Conservation (phyloP, 2,329 filamentous ascomycete genomes). For the Fusarium humuli region DNA sequence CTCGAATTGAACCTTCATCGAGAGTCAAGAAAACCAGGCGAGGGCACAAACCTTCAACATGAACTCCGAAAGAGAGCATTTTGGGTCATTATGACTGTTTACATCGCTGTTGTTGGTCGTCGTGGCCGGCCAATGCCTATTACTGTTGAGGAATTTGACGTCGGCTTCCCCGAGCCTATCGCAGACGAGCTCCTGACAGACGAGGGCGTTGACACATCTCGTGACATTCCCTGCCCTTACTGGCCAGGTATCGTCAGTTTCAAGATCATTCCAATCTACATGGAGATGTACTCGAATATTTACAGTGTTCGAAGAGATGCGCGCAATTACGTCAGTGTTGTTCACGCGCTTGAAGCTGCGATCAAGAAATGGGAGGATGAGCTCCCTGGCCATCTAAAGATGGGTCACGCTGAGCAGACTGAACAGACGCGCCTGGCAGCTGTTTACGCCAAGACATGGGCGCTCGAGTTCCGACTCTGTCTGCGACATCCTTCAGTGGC, state of each 20-base stretch:
- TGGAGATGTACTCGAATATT: slow-evolving; percentile 81
- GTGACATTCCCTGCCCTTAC: slow-evolving; percentile 72
- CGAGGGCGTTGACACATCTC: slow-evolving; percentile 68
- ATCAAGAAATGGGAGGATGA: slow-evolving; percentile 71
- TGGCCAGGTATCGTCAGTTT: slow-evolving; percentile 74
- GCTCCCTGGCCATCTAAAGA: slow-evolving; percentile 70
- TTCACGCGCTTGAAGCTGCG: slow-evolving; percentile 74
- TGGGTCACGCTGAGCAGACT: slow-evolving; percentile 56
- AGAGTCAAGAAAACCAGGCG: slow-evolving; percentile 65
- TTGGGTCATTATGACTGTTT: slow-evolving; percentile 76
- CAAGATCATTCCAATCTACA: slow-evolving; percentile 73
- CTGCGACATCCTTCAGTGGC: slow-evolving; percentile 72
- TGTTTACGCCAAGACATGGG: slow-evolving; percentile 65
- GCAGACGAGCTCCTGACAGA: slow-evolving; percentile 77
- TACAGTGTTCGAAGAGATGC: slow-evolving; percentile 75
- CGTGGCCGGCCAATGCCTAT: slow-evolving; percentile 83
- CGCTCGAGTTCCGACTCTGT: slow-evolving; percentile 69
- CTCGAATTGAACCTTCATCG: slow-evolving; percentile 82
- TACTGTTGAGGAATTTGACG: slow-evolving; percentile 79
- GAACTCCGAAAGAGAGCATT: slow-evolving; percentile 83
- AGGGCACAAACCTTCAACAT: slow-evolving; percentile 69
- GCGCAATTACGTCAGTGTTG: slow-evolving; percentile 70
- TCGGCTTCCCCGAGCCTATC: slow-evolving; percentile 78
- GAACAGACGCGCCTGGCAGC: slow-evolving; percentile 63
- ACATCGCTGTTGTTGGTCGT: slow-evolving; percentile 77